These are phyloP conservation scores for Arabidopsis suecica DNA, from an alignment of 345 rosid genomes.

Conservation along the genomic window DNA sequence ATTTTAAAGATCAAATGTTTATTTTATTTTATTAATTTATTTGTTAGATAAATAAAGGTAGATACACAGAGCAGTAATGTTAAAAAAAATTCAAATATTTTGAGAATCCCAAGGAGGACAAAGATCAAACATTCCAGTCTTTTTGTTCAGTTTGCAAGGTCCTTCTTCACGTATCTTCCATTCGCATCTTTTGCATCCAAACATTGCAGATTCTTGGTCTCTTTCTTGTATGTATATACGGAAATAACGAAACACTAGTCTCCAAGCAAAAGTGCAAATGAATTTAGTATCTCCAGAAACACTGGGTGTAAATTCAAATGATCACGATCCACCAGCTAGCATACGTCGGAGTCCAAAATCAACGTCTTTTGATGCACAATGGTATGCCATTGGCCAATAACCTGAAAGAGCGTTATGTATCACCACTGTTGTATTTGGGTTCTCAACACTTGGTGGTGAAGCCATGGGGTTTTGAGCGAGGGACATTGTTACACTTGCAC, in stretches of 20 bases:
- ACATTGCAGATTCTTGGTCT: constrained; percentile 3
- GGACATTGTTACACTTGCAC: constrained; percentile 5
- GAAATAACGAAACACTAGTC: neutral
- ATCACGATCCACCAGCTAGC: constrained; percentile 11
- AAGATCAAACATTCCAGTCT: constrained; percentile 16
- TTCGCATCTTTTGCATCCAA: constrained; percentile 12
- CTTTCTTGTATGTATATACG: neutral
- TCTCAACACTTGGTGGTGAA: constrained; percentile 5
- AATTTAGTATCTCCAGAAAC: constrained; percentile 1
- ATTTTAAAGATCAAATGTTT: neutral
- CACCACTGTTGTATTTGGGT: constrained; percentile 27
- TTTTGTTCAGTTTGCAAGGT: constrained; percentile 24
- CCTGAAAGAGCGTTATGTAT: neutral
- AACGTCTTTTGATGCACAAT: constrained; percentile 22
- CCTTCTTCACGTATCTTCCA: neutral
- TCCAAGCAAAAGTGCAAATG: constrained; percentile 15
- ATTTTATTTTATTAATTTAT: neutral
- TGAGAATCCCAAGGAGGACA: constrained; percentile 21
- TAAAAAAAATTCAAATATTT: too few relatives aligned
- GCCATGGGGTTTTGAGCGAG: neutral
- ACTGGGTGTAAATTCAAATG: constrained; percentile 1
- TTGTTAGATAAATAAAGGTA: neutral
- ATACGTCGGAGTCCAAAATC: neutral
- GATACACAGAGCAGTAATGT: neutral
- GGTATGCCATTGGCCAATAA: neutral